Evolutionary conservation across 805 yeast species (phyloP), one percentile per base, ranked within the genome.

Genomic region (Nakazawaea holstii): DNA sequence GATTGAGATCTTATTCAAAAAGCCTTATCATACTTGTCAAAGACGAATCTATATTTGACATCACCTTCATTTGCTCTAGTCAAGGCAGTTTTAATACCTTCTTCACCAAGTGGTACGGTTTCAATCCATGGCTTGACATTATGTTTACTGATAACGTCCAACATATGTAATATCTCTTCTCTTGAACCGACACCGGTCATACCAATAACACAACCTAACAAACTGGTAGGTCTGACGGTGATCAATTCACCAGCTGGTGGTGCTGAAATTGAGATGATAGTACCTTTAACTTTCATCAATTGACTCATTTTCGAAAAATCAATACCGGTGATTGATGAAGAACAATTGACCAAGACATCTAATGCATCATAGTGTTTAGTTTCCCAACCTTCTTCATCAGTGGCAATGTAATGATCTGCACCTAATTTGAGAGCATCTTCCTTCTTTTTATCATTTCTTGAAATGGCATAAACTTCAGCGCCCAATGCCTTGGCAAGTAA

Each of bases 41-140:
- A 67, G 8, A 82, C 82, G 57, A 77, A 79, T 69, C 89, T 75
- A 62, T 81, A 83, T 55, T 76, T 75, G 41, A 80, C 81, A 51
- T 80, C 81, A 57, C 82, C 80, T 17, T 64, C 51, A 48, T 74
- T 72, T 47, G 79, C 70, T 59, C 79, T 76, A 38, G 73, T 72
- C 60, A 83, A 72, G 2, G 80, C 87, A 54, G 73, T 67, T 33
- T 73, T 68, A 43, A 79, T 78, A 55, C 76, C 76, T 39, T 66
- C 76, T 53, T 70, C 81, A 45, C 68, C 64, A 53, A 82, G 71
- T 26, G 79, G 77, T 43, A 84, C 66, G 26, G 70, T 68, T 65
- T 84, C 88, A 45, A 77, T 72, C 84, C 86, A 81, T 20, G 87
- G 80, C 48, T 67, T 70, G 58, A 84, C 70, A 38, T 71, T 65